phyloP scores from a whole-genome alignment of 495 filamentous ascomycete species.

The Trichoderma asperelloides region DNA sequence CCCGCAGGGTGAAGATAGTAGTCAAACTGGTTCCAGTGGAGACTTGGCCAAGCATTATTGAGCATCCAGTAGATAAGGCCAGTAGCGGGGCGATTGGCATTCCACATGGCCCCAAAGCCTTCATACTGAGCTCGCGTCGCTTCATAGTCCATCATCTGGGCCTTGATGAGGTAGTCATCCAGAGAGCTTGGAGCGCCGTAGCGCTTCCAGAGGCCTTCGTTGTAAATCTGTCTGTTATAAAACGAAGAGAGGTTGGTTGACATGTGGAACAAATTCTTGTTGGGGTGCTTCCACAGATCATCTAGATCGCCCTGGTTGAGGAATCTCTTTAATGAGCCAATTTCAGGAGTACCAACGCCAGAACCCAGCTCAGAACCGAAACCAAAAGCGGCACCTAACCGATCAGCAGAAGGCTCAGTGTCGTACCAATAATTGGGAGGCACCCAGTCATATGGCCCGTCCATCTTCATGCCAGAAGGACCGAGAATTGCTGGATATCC shows the following conservation, averaged over 20 bases:
- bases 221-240: constrained; percentile 47
- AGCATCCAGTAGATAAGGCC: constrained; percentile 64
- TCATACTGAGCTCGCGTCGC: constrained; percentile 54
- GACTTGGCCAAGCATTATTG: constrained; percentile 54
- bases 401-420: constrained; percentile 24
- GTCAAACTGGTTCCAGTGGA: constrained; percentile 61
- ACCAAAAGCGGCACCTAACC: constrained; percentile 49
- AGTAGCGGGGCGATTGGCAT: constrained; percentile 43
- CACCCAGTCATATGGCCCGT: constrained; percentile 60
- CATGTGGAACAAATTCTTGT: constrained; percentile 52
- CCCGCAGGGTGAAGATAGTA: constrained; percentile 52
- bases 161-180: constrained; percentile 46
- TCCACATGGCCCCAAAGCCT: constrained; percentile 43
- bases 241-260: constrained; percentile 45
- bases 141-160: constrained; percentile 56
- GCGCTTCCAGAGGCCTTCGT: constrained; percentile 42
- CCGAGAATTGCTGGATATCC: constrained; percentile 44
- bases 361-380: constrained; percentile 54
- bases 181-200: constrained; percentile 44
- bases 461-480: constrained; percentile 56
- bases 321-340: constrained; percentile 46
- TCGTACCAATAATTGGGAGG: constrained; percentile 57
- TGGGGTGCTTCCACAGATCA: constrained; percentile 45
- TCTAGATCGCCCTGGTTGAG: constrained; percentile 41
- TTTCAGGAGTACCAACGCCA: constrained; percentile 53